Percentiles rank a stretch among this genome's conserved stretches.
phyloP scores from a whole-genome alignment of 768 basidiomycete genomes.

The Pleurotus sapidus region DNA sequence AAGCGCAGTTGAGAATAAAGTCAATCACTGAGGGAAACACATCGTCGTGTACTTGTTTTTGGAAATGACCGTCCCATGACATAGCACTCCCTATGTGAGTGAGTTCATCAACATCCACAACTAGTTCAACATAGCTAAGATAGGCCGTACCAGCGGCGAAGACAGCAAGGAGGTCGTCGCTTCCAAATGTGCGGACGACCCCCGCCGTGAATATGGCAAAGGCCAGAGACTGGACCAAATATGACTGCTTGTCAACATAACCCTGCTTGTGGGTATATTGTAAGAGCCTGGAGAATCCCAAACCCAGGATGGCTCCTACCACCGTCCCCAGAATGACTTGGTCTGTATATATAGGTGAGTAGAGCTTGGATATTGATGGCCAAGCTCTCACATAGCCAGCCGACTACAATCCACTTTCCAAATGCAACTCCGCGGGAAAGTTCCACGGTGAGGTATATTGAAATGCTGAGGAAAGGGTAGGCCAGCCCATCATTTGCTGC shows the following conservation, averaged over 20 bases:
- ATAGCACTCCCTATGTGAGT: slow-evolving; percentile 71
- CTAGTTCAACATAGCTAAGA: background rate
- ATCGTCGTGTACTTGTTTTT: slow-evolving; percentile 77
- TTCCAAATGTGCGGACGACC: slow-evolving; percentile 76
- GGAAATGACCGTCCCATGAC: slow-evolving; percentile 89
- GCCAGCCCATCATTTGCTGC: slow-evolving; percentile 96
- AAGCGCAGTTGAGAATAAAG: slow-evolving; percentile 76
- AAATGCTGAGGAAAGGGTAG: slow-evolving; percentile 86
- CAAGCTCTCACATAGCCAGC: slow-evolving; percentile 80
- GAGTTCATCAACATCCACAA: background rate
- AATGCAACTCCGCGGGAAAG: slow-evolving; percentile 59
- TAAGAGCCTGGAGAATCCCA: slow-evolving; percentile 55
- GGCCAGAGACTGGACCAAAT: slow-evolving; percentile 80
- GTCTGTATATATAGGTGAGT: slow-evolving; percentile 48
- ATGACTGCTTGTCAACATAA: slow-evolving; percentile 80
- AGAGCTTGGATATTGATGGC: too few species aligned
- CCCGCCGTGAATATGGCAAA: slow-evolving; percentile 75
- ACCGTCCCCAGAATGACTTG: slow-evolving; percentile 75
- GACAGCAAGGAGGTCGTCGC: slow-evolving; percentile 85
- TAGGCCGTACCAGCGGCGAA: slow-evolving; percentile 70
- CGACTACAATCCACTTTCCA: slow-evolving; percentile 82
- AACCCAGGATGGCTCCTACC: slow-evolving; percentile 51
- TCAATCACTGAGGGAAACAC: slow-evolving; percentile 90
- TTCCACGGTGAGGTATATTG: slow-evolving; percentile 84
- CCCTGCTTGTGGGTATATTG: slow-evolving; percentile 59